phyloP scores from a whole-genome alignment of 2,329 filamentous ascomycete genomes.

The Mollisiaceae sp. region DNA sequence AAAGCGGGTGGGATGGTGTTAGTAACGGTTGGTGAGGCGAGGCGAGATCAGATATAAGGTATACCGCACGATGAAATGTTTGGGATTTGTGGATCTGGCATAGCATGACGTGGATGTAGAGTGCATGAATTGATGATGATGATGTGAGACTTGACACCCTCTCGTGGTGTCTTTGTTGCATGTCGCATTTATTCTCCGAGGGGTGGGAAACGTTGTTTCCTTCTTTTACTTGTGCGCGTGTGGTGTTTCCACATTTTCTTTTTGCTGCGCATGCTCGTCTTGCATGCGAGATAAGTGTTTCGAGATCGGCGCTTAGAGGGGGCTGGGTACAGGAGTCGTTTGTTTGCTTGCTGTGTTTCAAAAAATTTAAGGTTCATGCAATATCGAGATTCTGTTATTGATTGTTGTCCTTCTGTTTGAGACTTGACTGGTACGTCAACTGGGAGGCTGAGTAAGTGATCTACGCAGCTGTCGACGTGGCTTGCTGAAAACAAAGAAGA shows the following conservation, averaged over 20 bases:
- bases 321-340: neutral
- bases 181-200: slow-evolving; percentile 31
- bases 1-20: slow-evolving; percentile 36
- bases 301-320: neutral
- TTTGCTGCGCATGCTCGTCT: neutral
- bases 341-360: neutral
- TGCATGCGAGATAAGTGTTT: neutral
- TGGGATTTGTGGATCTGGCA: slow-evolving; percentile 10
- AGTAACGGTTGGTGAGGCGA: slow-evolving; percentile 29
- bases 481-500: neutral
- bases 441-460: neutral
- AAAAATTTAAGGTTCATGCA: neutral
- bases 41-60: too few species aligned
- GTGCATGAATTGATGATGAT: slow-evolving; percentile 15
- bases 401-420: neutral
- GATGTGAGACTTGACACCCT: slow-evolving; percentile 10
- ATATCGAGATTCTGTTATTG: neutral
- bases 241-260: neutral
- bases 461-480: neutral
- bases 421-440: too few species aligned
- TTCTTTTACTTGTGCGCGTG: neutral
- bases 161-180: slow-evolving; percentile 25
- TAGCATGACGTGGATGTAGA: slow-evolving; percentile 8
- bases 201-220: slow-evolving; percentile 16
- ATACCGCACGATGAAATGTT: slow-evolving; percentile 1